Evolutionary conservation across 305 asterid species (phyloP).

Genomic region (Plantago lanceolata): DNA sequence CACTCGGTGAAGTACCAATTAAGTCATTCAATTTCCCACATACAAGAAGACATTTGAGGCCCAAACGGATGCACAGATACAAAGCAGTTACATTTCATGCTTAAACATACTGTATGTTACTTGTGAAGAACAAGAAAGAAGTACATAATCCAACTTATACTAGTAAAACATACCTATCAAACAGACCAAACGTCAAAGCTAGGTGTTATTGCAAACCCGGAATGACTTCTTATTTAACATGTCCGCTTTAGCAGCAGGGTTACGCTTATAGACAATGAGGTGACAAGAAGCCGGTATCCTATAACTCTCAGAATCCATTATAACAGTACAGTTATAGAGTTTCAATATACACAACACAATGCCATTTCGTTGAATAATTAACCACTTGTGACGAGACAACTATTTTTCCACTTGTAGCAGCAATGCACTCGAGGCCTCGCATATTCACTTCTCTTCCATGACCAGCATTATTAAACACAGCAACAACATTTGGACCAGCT

Average conservation of each 20-base stretch:
- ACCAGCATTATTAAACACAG: slow-evolving; percentile 28
- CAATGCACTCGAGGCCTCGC: slow-evolving; percentile 27
- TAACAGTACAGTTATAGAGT: slow-evolving; percentile 26
- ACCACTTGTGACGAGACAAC: slow-evolving; percentile 17
- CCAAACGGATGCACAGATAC: not conserved
- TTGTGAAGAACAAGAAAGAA: too few relatives aligned
- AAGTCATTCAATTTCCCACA: too few relatives aligned
- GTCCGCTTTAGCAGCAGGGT: slow-evolving; percentile 22
- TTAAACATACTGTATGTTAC: too few relatives aligned
- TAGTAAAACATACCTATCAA: not conserved
- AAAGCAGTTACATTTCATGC: too few relatives aligned
- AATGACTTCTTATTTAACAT: slow-evolving; percentile 25
- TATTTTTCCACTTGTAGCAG: slow-evolving; percentile 15
- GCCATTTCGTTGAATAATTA: slow-evolving; percentile 21
- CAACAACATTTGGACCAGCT: slow-evolving; percentile 23
- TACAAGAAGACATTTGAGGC: too few relatives aligned
- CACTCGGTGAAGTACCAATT: too few relatives aligned
- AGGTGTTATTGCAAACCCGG: too few relatives aligned
- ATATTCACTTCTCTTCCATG: slow-evolving; percentile 27
- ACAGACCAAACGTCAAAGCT: not conserved
- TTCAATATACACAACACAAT: slow-evolving; percentile 32
- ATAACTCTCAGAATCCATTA: slow-evolving; percentile 15
- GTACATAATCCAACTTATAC: too few relatives aligned
- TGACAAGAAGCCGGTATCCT: slow-evolving; percentile 20
- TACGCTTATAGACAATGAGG: slow-evolving; percentile 25